These are phyloP conservation scores for Ailanthus altissimus DNA, from an alignment of 345 rosid genomes.

Conservation along the genomic window DNA sequence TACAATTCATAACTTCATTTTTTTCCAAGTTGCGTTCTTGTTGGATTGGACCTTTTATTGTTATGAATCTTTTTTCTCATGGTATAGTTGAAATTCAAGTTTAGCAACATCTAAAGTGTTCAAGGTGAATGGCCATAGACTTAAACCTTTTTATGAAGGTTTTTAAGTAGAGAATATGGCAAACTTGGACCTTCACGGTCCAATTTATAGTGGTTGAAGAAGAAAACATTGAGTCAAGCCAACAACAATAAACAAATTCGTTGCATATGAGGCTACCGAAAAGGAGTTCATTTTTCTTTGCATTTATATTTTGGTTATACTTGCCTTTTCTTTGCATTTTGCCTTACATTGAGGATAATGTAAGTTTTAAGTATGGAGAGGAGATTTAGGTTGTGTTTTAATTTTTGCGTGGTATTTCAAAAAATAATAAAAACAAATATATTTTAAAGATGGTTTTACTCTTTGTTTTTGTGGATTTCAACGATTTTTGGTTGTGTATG, in stretches of 20 bases:
- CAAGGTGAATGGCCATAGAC: slow-evolving; percentile 17
- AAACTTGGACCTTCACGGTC: slow-evolving; percentile 6
- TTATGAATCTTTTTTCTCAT: too few relatives aligned
- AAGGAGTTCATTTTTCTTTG: background rate
- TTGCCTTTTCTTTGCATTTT: slow-evolving; percentile 12
- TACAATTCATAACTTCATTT: background rate
- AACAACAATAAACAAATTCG: background rate
- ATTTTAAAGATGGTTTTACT: too few relatives aligned
- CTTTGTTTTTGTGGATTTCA: background rate
- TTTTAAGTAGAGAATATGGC: slow-evolving; percentile 11
- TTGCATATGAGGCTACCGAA: slow-evolving; percentile 5
- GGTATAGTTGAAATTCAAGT: background rate
- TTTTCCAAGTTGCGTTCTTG: background rate
- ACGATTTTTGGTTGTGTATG: too few relatives aligned
- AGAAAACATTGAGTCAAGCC: slow-evolving; percentile 3
- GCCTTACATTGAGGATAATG: slow-evolving; percentile 16
- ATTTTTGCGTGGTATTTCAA: too few relatives aligned
- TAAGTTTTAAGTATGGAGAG: slow-evolving; percentile 12
- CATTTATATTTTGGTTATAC: too few relatives aligned
- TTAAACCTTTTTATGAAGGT: slow-evolving; percentile 11
- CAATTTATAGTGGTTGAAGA: slow-evolving; percentile 1
- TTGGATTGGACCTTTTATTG: background rate
- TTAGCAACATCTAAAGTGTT: slow-evolving; percentile 10
- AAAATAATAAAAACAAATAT: too few relatives aligned
- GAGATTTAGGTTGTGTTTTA: background rate